Conservation (phyloP, 2,329 filamentous ascomycete genomes). For the Leptosphaerulina australis region DNA sequence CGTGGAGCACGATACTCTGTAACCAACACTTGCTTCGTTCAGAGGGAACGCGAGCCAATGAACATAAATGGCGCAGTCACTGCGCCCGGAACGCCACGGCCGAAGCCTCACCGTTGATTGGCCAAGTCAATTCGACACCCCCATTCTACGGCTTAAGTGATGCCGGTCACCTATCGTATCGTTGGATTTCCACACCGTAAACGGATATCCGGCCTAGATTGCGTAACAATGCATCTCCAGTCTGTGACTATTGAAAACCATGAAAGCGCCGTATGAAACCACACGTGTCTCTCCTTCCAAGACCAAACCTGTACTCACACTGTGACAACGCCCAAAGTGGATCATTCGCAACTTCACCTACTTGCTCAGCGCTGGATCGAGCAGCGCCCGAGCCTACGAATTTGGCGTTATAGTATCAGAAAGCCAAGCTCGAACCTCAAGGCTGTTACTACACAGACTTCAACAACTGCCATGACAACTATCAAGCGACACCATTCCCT, state of each 20-base stretch:
- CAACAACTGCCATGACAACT: constrained; percentile 17
- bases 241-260: constrained; percentile 11
- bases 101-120: constrained; percentile 14
- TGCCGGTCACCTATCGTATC: constrained; percentile 19
- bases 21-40: background rate
- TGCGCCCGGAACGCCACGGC: constrained; percentile 6
- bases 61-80: constrained; percentile 10
- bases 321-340: constrained; percentile 16
- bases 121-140: constrained; percentile 4
- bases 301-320: constrained; percentile 5
- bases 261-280: constrained; percentile 12
- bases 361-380: constrained; percentile 19
- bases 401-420: constrained; percentile 18
- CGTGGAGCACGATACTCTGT: constrained; percentile 4
- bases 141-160: constrained; percentile 7
- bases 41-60: background rate
- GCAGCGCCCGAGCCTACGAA: constrained; percentile 17
- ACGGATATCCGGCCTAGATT: constrained; percentile 18
- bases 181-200: constrained; percentile 2
- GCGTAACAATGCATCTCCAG: constrained; percentile 14
- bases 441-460: constrained; percentile 3
- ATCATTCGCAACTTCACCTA: constrained; percentile 18
- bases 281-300: constrained; percentile 11
- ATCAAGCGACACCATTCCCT: constrained; percentile 17
- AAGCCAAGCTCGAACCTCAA: constrained; percentile 11